Evolutionary conservation across 2,329 filamentous ascomycete species (phyloP).

Genomic region (Talaromyces rugulosus): DNA sequence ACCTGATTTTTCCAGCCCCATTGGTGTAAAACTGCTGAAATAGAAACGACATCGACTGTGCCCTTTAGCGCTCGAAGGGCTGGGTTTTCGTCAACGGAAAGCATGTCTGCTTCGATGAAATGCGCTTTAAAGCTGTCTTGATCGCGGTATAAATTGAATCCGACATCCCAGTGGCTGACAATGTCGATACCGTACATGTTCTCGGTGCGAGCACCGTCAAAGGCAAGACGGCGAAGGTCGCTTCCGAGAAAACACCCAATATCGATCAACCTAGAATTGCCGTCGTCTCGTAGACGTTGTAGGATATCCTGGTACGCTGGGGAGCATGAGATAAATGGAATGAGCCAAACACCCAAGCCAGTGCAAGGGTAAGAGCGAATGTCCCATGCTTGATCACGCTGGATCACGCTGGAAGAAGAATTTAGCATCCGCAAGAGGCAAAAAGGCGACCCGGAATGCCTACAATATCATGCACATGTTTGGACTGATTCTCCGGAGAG

Average conservation of each 20-base stretch:
- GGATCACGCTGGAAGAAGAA: not conserved
- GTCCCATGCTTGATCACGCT: conserved; percentile 9
- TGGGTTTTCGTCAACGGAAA: conserved; percentile 13
- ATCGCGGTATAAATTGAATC: conserved; percentile 63
- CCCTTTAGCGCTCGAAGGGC: conserved; percentile 8
- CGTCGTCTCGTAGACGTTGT: not conserved
- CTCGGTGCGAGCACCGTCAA: conserved; percentile 47
- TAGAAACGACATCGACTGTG: conserved; percentile 36
- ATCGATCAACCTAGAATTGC: conserved; percentile 3
- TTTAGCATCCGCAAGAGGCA: not conserved
- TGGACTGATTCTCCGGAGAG: not conserved
- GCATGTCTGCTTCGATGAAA: conserved; percentile 48
- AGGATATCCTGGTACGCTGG: conserved; percentile 3
- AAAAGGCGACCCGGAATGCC: not conserved
- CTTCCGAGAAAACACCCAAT: conserved; percentile 4
- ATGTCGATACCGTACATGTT: conserved; percentile 51
- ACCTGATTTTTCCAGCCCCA: conserved; percentile 32
- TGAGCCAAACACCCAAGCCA: conserved; percentile 4
- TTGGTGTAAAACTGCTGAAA: conserved; percentile 41
- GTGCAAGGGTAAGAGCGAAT: conserved; percentile 10
- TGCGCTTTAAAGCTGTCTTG: conserved; percentile 42
- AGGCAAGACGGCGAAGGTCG: conserved; percentile 21
- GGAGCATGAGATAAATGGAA: conserved; percentile 5
- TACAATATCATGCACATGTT: conserved; percentile 9
- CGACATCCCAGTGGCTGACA: conserved; percentile 51